Base-by-base conservation (phyloP, 202 grass and related monocot genomes). In the Saccharum hybrid region DNA sequence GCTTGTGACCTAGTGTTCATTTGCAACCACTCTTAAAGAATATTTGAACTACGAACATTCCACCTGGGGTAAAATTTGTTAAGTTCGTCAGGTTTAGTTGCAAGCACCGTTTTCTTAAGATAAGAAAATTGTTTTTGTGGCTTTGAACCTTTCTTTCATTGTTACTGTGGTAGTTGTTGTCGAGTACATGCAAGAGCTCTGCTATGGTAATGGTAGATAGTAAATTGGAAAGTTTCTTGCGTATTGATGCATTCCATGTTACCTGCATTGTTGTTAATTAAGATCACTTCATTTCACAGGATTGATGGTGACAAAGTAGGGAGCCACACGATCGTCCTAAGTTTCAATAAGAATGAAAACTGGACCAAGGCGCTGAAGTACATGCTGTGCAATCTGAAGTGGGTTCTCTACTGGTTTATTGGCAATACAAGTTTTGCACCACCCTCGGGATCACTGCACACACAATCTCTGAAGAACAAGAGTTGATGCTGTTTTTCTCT, bases 301-400 rank as follows among this genome's bases (percentile, higher is more conserved):
- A 99, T 99, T 45, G 96, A 99, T 86, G 92, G 91, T 76, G 96
- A 94, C 86, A 94, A 99, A 80, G 93, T 99, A 68, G 91, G 92
- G 67, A 94, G 76, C 88, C 88, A 99, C 61, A 99, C 91, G 0
- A 99, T 99, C 61, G 93, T 89, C 66, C 62, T 96, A 88, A 99
- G 96, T 82, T 96, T 94, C 76, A 99, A 99, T 71, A 94, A 99
- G 66, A 82, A 87, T 0, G 91, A 99, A 72, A 99, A 89, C 63
- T 94, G 93, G 93, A 99, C 96, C 7, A 96, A 92, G 83, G 89
- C 96, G n/a, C 76, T 99, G 45, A 99, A 96, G 54, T 99, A 96
- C 82, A 99, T 91, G 81, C 28, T 99, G 12, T 96, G 93, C 91
- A 91, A 99, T 83, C 77, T 99, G 84, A 99, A 96, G 86, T 99